Percentiles rank a stretch among this genome's conserved stretches.
These are phyloP conservation scores for Protomyces pachydermus DNA, from an alignment of 1,139 yeast genomes.

Conservation along the genomic window DNA sequence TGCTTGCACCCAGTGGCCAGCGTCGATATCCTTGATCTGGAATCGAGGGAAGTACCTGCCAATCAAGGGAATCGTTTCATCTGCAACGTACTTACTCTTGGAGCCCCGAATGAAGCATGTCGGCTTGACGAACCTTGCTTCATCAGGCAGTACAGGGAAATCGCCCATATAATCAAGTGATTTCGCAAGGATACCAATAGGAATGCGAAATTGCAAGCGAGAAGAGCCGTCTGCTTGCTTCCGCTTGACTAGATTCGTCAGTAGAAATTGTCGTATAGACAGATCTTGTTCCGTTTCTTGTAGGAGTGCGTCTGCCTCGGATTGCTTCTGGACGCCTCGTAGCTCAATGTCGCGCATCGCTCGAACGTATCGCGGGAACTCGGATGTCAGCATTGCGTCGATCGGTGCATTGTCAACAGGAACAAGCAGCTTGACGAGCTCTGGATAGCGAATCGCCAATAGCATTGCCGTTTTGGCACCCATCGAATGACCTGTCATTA, in stretches of 20 bases:
- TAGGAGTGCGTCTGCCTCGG: conserved; percentile 65
- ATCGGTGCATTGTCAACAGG: conserved; percentile 91
- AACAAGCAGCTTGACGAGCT: conserved; percentile 57
- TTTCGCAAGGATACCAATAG: conserved; percentile 62
- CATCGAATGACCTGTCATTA: conserved; percentile 29
- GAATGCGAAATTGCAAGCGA: conserved; percentile 51
- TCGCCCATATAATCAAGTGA: conserved; percentile 62
- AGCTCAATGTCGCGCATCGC: conserved; percentile 52
- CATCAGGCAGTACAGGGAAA: conserved; percentile 66
- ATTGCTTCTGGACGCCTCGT: conserved; percentile 47
- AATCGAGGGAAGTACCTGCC: conserved; percentile 77
- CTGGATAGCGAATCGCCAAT: conserved; percentile 64
- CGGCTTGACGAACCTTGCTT: conserved; percentile 63
- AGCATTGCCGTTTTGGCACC: conserved; percentile 97
- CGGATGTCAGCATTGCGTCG: conserved; percentile 53
- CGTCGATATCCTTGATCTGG: conserved; percentile 64
- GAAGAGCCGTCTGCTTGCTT: conserved; percentile 34
- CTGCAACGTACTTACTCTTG: conserved; percentile 73
- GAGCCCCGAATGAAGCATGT: conserved; percentile 75
- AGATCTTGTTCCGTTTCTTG: conserved; percentile 56
- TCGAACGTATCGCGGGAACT: conserved; percentile 62
- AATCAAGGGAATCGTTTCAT: conserved; percentile 69
- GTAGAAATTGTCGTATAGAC: conserved; percentile 68
- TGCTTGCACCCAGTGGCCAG: conserved; percentile 89
- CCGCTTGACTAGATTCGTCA: conserved; percentile 57